Conservation (phyloP, 2,329 filamentous ascomycete species). For the Truncatella angustata region DNA sequence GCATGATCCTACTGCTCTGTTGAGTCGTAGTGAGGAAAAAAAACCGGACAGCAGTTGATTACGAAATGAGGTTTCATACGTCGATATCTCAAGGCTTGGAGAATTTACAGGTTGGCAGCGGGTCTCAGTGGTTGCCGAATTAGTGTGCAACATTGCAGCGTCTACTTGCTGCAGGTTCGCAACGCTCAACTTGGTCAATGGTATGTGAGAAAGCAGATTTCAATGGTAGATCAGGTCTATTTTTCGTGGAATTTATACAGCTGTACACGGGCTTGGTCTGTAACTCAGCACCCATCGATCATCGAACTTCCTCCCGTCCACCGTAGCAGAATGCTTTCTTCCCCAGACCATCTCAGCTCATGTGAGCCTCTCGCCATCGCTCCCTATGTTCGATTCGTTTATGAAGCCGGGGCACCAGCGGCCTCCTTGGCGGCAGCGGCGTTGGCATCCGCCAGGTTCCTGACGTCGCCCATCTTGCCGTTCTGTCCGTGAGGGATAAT, state of each 20-base stretch:
- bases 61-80: background rate
- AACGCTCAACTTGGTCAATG: too few species aligned
- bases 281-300: conserved; percentile 1
- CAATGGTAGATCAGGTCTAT: conserved; percentile 7
- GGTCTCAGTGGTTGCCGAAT: background rate
- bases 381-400: conserved; percentile 18
- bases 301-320: background rate
- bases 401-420: conserved; percentile 36
- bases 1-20: too few species aligned
- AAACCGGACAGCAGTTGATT: too few species aligned
- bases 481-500: conserved; percentile 59
- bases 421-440: conserved; percentile 34
- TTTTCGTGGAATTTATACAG: conserved; percentile 25
- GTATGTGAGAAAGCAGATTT: too few species aligned
- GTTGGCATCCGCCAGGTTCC: conserved; percentile 65
- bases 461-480: conserved; percentile 89
- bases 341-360: background rate
- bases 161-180: too few species aligned
- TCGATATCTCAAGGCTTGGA: background rate
- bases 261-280: conserved; percentile 23
- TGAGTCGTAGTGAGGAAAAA: too few species aligned
- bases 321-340: background rate
- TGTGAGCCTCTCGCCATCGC: background rate
- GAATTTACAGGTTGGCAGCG: background rate
- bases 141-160: conserved; percentile 4